These are phyloP conservation scores for Malus orientalis DNA, from an alignment of 306 rosid species.

Conservation along the genomic window DNA sequence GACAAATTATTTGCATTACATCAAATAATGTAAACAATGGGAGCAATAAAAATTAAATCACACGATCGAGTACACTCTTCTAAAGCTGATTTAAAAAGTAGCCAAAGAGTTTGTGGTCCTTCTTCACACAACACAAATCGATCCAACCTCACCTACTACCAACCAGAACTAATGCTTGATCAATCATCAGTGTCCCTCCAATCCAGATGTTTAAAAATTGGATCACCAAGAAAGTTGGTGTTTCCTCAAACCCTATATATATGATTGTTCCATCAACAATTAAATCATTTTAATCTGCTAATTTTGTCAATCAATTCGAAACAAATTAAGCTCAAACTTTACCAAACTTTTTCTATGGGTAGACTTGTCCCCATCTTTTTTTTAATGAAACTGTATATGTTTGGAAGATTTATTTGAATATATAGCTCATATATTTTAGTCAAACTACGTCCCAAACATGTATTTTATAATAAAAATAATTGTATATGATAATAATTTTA, in stretches of 20 bases:
- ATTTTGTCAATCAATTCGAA: too few species aligned
- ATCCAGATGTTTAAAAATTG: not conserved
- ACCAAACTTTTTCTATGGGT: not conserved
- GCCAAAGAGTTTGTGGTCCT: conserved; percentile 14
- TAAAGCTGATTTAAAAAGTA: not conserved
- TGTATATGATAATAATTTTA: not conserved
- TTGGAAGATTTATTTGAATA: not conserved
- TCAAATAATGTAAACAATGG: not conserved
- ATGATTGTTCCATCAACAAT: too few species aligned
- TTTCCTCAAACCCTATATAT: too few species aligned
- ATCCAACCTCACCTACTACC: not conserved
- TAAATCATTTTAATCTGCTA: too few species aligned
- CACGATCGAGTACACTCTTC: not conserved
- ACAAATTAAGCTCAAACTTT: not conserved
- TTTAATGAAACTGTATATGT: not conserved
- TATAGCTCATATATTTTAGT: not conserved
- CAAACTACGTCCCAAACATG: not conserved
- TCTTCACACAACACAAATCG: not conserved
- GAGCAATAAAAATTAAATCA: not conserved
- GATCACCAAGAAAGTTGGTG: not conserved
- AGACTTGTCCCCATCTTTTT: not conserved
- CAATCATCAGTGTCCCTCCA: not conserved
- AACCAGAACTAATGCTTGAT: not conserved
- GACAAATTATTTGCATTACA: not conserved
- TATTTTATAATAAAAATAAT: not conserved